Conservation (phyloP, 2,329 filamentous ascomycete genomes). For the Plenodomus biglobosus region DNA sequence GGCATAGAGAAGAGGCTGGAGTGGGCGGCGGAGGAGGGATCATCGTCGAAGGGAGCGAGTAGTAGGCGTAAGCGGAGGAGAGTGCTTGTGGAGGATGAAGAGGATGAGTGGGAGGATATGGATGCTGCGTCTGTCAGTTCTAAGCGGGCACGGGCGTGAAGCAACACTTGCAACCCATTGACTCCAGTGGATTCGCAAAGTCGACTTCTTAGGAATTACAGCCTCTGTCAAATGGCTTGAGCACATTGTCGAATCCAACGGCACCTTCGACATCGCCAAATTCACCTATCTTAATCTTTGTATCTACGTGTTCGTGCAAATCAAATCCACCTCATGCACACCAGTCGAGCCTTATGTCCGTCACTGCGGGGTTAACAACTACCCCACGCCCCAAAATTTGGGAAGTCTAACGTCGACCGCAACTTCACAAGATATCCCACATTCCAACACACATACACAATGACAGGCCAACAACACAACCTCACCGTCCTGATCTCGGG, state of each 20-base stretch:
- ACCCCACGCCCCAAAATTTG: slow-evolving; percentile 31
- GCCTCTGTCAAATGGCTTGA: too few species aligned
- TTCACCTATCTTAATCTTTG: too few species aligned
- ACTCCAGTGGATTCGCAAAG: not conserved
- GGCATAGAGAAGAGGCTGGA: slow-evolving; percentile 42
- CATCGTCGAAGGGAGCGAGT: slow-evolving; percentile 13
- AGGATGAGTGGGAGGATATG: slow-evolving; percentile 43
- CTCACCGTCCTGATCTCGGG: slow-evolving; percentile 64
- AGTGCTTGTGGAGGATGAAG: slow-evolving; percentile 42
- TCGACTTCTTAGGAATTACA: too few species aligned
- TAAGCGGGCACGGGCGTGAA: slow-evolving; percentile 29
- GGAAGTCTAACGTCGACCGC: not conserved
- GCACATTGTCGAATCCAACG: too few species aligned
- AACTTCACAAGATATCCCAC: not conserved
- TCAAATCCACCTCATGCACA: not conserved
- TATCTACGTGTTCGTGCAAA: too few species aligned
- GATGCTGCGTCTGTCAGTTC: slow-evolving; percentile 32
- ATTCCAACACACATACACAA: slow-evolving; percentile 4
- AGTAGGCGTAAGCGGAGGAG: slow-evolving; percentile 40
- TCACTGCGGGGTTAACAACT: slow-evolving; percentile 15
- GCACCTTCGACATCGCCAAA: too few species aligned
- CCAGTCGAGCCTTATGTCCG: slow-evolving; percentile 4
- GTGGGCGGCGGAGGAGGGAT: slow-evolving; percentile 20
- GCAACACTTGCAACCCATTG: not conserved
- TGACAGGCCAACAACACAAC: slow-evolving; percentile 45